phyloP scores from a whole-genome alignment of 2,329 filamentous ascomycete species.

The Cladophialophora bantiana region DNA sequence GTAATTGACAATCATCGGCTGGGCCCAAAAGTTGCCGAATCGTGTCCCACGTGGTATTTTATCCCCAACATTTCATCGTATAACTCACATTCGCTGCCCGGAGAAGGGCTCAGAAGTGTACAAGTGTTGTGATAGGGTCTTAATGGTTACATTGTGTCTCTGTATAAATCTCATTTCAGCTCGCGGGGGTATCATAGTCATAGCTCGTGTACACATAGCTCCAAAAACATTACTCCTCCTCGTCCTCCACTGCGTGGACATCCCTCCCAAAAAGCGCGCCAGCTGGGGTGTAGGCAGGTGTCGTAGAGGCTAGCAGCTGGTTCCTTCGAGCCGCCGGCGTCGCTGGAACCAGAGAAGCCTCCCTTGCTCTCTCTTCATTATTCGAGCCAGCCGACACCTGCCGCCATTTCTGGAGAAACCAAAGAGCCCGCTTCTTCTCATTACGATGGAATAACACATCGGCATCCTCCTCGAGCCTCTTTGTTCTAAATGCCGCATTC shows the following conservation, averaged over 20 bases:
- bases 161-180: background rate
- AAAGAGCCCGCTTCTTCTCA: constrained; percentile 29
- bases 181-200: constrained; percentile 13
- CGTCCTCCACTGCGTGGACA: constrained; percentile 13
- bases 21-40: background rate
- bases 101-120: background rate
- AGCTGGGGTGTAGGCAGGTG: constrained; percentile 34
- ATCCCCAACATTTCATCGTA: background rate
- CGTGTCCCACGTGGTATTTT: background rate
- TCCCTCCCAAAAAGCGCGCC: constrained; percentile 24
- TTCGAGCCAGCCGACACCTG: constrained; percentile 10
- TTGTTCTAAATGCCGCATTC: constrained; percentile 28
- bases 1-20: background rate
- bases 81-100: background rate
- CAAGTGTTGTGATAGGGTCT: background rate
- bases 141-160: background rate
- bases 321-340: constrained; percentile 35
- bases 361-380: constrained; percentile 15
- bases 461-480: constrained; percentile 33
- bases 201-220: constrained; percentile 14
- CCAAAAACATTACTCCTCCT: constrained; percentile 16
- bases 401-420: constrained; percentile 31
- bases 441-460: constrained; percentile 32
- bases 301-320: constrained; percentile 33
- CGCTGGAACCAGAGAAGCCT: constrained; percentile 25